Base-by-base conservation (phyloP, 2,329 filamentous ascomycete genomes). In the Microsporum audouinii region DNA sequence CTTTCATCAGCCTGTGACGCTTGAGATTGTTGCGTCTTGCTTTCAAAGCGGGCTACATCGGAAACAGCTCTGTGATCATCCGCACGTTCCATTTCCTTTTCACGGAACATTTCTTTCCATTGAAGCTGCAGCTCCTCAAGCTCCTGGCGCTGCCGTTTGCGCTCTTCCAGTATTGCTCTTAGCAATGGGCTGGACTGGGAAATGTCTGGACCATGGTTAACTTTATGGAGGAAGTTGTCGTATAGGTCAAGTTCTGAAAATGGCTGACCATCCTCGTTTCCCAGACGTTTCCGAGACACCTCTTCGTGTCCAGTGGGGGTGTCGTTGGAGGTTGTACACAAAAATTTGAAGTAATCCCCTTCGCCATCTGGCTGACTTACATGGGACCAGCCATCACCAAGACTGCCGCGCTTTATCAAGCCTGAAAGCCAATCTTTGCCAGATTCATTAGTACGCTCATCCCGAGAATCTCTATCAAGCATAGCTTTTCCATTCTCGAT, bases 171-270 rank as follows among this genome's bases (percentile, higher is more conserved):
- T 1, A 76, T 65, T 23, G 71, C 66, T 38, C 69, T 70, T 41
- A 76, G 62, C 2, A 75, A 65, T 36, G 72, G 72, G 57, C 73
- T 76, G 38, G 68, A 67, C 5, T 67, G 63, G n/a, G 68, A 62
- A 38, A 67, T 68, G n/a, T 71, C 70, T 17, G 71, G 67, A 6
- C 69, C 67, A 57, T 74, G 67, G 53, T 72, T 71, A 12, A 70
- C 67, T 55, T 75, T 72, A 10, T 70, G 66, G 17, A 80, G 71
- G 62, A 82, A 75, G 10, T 72, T 75, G 61, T 83, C 79, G 63
- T 83, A 83, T 5, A 80, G 66, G 60, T 82, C 81, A 59, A 82
- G 69, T 65, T 84, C 82, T 0, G 77, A 80, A 61, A 69, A 63
- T 10, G 69, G 66, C 2, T 66, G 62, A 27, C 55, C 53, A 12